Evolutionary conservation across 2,329 filamentous ascomycete species (phyloP).

Genomic region (Hypoxylon sp.): DNA sequence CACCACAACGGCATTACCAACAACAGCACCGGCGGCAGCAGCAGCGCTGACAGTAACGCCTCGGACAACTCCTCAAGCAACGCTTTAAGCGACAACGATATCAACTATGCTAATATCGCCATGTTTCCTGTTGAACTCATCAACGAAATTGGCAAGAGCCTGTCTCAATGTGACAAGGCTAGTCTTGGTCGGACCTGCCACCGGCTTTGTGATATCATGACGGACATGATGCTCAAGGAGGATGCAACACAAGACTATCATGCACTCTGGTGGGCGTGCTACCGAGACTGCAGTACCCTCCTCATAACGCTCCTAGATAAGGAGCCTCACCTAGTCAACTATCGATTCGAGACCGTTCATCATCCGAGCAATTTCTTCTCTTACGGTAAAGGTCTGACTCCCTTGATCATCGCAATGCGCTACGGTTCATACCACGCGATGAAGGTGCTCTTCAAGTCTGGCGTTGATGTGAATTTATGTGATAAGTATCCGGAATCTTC

Average conservation of each 20-base stretch:
- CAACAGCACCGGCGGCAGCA: background rate
- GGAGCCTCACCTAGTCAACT: constrained; percentile 2
- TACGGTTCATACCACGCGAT: background rate
- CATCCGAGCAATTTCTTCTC: background rate
- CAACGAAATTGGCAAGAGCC: background rate
- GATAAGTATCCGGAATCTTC: background rate
- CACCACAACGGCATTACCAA: background rate
- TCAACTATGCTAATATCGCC: background rate
- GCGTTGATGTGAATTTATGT: constrained; percentile 9
- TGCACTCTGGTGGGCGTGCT: constrained; percentile 34
- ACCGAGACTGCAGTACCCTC: background rate
- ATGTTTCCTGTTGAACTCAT: constrained; percentile 19
- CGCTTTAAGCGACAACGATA: background rate
- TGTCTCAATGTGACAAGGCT: constrained; percentile 23
- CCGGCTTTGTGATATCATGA: background rate
- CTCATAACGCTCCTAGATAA: constrained; percentile 2
- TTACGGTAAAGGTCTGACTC: background rate
- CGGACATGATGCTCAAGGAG: background rate
- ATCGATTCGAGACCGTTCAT: constrained; percentile 10
- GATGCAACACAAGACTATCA: constrained; percentile 22
- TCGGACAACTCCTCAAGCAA: too few species aligned
- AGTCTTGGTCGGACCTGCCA: constrained; percentile 18
- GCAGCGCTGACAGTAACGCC: too few species aligned
- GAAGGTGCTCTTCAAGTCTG: background rate
- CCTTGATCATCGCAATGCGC: constrained; percentile 18